phyloP scores from a whole-genome alignment of 176 grass and related monocot species.

The Bonia amplexicaulis region DNA sequence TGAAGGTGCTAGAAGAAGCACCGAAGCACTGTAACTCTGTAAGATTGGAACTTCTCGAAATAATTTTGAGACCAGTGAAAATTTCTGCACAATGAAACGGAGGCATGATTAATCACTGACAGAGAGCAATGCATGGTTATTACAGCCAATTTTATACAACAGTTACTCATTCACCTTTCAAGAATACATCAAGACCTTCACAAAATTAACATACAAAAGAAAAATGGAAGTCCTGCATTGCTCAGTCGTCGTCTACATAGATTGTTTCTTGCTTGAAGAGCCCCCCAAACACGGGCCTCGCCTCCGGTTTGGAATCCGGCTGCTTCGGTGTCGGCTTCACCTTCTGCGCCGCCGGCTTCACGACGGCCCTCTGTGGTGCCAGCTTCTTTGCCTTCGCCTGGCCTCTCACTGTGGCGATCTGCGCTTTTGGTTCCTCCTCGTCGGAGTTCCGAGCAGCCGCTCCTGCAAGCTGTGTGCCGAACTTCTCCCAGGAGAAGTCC shows the following conservation, averaged over 20 bases:
- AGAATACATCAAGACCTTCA: background rate
- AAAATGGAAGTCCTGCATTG: background rate
- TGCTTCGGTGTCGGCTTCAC: slow-evolving; percentile 36
- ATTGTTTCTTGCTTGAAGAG: slow-evolving; percentile 95
- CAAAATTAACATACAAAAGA: slow-evolving; percentile 17
- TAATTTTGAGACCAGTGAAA: background rate
- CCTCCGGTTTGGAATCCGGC: slow-evolving; percentile 47
- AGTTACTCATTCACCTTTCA: slow-evolving; percentile 14
- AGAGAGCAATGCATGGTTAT: background rate
- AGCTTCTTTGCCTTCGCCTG: slow-evolving; percentile 79
- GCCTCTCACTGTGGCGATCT: slow-evolving; percentile 75
- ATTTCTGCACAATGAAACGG: background rate
- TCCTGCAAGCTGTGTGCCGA: slow-evolving; percentile 53
- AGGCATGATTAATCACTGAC: background rate
- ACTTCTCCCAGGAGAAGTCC: slow-evolving; percentile 72
- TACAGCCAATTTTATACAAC: slow-evolving; percentile 18
- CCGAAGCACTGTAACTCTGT: background rate
- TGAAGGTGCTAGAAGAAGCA: background rate
- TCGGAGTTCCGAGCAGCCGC: slow-evolving; percentile 9
- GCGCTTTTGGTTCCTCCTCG: slow-evolving; percentile 48
- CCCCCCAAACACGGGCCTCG: slow-evolving; percentile 81
- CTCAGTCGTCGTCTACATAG: slow-evolving; percentile 77
- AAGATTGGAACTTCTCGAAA: background rate
- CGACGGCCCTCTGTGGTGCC: slow-evolving; percentile 61
- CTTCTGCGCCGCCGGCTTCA: slow-evolving; percentile 63